These are phyloP conservation scores for Phytophthora chlamydospora DNA, from an alignment of 352 stramenopile genomes.

Conservation along the genomic window DNA sequence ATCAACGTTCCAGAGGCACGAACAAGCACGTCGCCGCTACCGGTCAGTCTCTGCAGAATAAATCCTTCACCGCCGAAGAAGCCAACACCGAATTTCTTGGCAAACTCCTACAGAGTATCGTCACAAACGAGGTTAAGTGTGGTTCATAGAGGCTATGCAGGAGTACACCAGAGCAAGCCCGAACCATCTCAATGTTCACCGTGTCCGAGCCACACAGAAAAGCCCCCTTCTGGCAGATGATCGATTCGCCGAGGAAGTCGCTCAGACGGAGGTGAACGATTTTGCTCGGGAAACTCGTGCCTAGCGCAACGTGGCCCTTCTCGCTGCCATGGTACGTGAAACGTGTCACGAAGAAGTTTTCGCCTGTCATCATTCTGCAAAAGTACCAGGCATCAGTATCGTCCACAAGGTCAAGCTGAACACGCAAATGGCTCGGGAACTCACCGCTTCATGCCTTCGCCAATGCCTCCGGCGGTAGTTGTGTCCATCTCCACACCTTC, in stretches of 20 bases:
- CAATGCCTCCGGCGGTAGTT: conserved; percentile 90
- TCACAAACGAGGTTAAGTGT: background rate
- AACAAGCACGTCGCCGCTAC: conserved; percentile 91
- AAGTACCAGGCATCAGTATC: conserved; percentile 8
- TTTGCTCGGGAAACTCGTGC: conserved; percentile 90
- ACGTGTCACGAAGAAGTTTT: conserved; percentile 83
- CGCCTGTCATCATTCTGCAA: conserved; percentile 71
- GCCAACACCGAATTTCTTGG: conserved; percentile 88
- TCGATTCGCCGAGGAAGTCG: conserved; percentile 84
- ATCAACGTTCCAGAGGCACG: conserved; percentile 92
- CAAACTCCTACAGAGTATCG: conserved; percentile 72
- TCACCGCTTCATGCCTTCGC: conserved; percentile 86
- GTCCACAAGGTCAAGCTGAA: background rate
- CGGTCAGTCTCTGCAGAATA: conserved; percentile 92
- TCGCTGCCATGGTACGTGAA: conserved; percentile 68
- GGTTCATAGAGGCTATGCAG: background rate
- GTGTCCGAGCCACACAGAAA: conserved; percentile 93
- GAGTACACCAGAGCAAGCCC: background rate
- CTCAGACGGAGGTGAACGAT: conserved; percentile 89
- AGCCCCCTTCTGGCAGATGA: conserved; percentile 94
- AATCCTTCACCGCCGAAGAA: conserved; percentile 97
- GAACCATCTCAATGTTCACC: conserved; percentile 92
- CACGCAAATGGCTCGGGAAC: conserved; percentile 34
- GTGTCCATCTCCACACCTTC: conserved; percentile 92
- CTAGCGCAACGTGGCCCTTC: conserved; percentile 88